Percentiles rank a stretch among this genome's conserved stretches.
Evolutionary conservation across 2,329 filamentous ascomycete genomes (phyloP).

Genomic region (Penicillium hordei): DNA sequence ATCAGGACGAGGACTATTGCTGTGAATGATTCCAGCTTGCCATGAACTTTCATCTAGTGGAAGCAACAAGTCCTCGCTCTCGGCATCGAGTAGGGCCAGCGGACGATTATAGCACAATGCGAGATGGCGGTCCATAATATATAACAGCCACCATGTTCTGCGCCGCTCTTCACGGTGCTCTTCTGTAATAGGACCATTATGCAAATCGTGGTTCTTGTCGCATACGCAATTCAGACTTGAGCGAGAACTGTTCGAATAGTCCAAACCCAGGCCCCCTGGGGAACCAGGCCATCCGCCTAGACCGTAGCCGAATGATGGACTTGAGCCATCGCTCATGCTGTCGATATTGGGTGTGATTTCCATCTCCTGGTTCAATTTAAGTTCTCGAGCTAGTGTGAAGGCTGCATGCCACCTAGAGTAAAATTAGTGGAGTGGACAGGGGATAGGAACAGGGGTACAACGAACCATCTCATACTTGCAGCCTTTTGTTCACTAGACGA

Average conservation of each 20-base stretch:
- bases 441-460: neutral
- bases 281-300: constrained; percentile 46
- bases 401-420: constrained; percentile 73
- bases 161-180: constrained; percentile 87
- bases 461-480: constrained; percentile 78
- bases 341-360: constrained; percentile 36
- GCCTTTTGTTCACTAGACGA: constrained; percentile 94
- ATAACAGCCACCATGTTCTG: constrained; percentile 90
- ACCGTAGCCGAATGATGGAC: constrained; percentile 35
- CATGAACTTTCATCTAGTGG: constrained; percentile 86
- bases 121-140: constrained; percentile 86
- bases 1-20: constrained; percentile 46
- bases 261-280: constrained; percentile 50
- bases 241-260: constrained; percentile 41
- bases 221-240: constrained; percentile 40
- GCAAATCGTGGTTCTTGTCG: constrained; percentile 27
- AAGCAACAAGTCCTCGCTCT: constrained; percentile 78
- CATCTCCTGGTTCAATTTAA: constrained; percentile 83
- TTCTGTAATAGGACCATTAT: constrained; percentile 53
- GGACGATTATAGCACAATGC: constrained; percentile 91
- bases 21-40: constrained; percentile 78
- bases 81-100: constrained; percentile 79
- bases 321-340: constrained; percentile 32
- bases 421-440: constrained; percentile 7
- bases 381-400: constrained; percentile 83